phyloP scores from a whole-genome alignment of 768 basidiomycete species.

The Tulasnella sp. region DNA sequence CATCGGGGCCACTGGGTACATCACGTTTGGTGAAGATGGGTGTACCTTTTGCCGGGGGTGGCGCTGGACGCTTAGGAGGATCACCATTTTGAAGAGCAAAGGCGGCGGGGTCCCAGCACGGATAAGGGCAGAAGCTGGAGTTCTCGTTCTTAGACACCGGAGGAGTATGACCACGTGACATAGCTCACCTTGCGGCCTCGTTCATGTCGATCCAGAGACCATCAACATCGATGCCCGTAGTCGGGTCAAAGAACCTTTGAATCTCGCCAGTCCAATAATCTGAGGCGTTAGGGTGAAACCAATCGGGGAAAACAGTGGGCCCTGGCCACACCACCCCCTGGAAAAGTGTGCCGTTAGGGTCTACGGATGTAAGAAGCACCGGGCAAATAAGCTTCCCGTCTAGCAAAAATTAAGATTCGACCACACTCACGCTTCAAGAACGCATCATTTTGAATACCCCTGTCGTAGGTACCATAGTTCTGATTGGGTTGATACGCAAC shows the following conservation, averaged over 20 bases:
- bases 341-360: slow-evolving; percentile 15
- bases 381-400: not conserved
- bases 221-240: slow-evolving; percentile 18
- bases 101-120: slow-evolving; percentile 47
- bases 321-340: slow-evolving; percentile 23
- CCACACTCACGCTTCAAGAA: slow-evolving; percentile 8
- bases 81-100: slow-evolving; percentile 41
- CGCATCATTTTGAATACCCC: slow-evolving; percentile 34
- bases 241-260: slow-evolving; percentile 17
- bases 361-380: not conserved
- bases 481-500: slow-evolving; percentile 39
- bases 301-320: slow-evolving; percentile 23
- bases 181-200: slow-evolving; percentile 48
- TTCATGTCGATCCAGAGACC: slow-evolving; percentile 43
- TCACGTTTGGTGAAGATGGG: slow-evolving; percentile 32
- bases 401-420: not conserved
- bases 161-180: not conserved
- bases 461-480: slow-evolving; percentile 42
- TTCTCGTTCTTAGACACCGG: slow-evolving; percentile 23
- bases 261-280: slow-evolving; percentile 22
- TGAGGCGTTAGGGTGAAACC: slow-evolving; percentile 20
- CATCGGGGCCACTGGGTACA: not conserved
- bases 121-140: slow-evolving; percentile 43
- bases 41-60: slow-evolving; percentile 41
- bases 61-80: slow-evolving; percentile 40